Conservation (phyloP, 768 basidiomycete species). For the Vararia minispora region DNA sequence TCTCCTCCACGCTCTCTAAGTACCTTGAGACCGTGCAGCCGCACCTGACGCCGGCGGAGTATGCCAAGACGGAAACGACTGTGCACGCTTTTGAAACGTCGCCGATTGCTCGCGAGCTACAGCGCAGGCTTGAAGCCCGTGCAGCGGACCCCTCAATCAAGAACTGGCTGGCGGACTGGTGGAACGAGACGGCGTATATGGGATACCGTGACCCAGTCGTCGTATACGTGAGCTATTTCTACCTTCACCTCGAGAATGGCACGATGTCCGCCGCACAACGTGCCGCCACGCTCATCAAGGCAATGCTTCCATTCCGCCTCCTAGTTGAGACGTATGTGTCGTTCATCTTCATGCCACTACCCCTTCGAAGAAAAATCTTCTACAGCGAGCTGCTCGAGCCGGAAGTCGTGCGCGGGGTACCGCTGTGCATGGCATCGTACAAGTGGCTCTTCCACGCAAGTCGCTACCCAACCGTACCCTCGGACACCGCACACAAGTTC, state of each 20-base stretch:
- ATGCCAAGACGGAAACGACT: conserved; percentile 40
- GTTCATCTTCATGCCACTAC: not conserved
- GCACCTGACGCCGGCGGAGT: conserved; percentile 55
- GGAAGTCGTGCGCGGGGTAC: conserved; percentile 66
- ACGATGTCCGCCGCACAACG: conserved; percentile 43
- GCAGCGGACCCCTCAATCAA: conserved; percentile 45
- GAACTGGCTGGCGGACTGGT: conserved; percentile 97
- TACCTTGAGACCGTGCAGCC: conserved; percentile 84
- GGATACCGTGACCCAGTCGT: conserved; percentile 83
- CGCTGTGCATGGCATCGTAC: conserved; percentile 90
- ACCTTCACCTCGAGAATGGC: conserved; percentile 68
- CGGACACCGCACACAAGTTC: conserved; percentile 79
- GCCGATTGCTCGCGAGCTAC: conserved; percentile 59
- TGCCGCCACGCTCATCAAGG: conserved; percentile 78
- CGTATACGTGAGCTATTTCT: conserved; percentile 92
- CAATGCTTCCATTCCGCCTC: conserved; percentile 74
- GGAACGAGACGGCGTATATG: conserved; percentile 91
- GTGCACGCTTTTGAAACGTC: conserved; percentile 64
- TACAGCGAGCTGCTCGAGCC: conserved; percentile 70
- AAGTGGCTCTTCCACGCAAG: conserved; percentile 95
- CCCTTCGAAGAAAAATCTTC: conserved; percentile 5
- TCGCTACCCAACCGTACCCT: conserved; percentile 76
- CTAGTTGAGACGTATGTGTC: conserved; percentile 64
- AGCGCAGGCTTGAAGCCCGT: conserved; percentile 65
- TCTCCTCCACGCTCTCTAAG: conserved; percentile 73